Percentiles rank a stretch among this genome's conserved stretches.
Evolutionary conservation across 176 grass and related monocot genomes (phyloP).

Genomic region (Eremochloa ophiuroides): DNA sequence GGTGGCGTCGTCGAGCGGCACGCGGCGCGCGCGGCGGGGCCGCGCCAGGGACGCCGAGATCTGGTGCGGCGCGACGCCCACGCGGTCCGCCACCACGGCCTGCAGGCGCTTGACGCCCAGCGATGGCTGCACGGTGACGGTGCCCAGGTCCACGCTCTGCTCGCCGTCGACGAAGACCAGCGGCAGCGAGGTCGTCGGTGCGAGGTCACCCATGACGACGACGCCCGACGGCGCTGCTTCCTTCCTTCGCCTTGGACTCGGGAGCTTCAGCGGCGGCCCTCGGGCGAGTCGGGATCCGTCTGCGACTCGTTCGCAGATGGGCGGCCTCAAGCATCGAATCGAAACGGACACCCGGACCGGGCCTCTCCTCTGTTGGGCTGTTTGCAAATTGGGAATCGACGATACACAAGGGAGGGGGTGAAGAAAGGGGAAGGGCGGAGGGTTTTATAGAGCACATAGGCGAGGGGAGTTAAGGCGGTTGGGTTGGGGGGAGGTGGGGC

Average conservation of each 20-base stretch:
- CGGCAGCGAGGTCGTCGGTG: slow-evolving; percentile 13
- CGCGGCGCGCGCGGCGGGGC: slow-evolving; percentile 30
- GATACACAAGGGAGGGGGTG: too few relatives aligned
- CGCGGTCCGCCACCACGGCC: slow-evolving; percentile 43
- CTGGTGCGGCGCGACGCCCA: slow-evolving; percentile 56
- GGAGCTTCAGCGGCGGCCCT: background rate
- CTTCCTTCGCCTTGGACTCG: background rate
- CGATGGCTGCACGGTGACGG: slow-evolving; percentile 40
- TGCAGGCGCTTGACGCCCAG: slow-evolving; percentile 46
- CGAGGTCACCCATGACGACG: slow-evolving; percentile 26
- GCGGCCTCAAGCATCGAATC: slow-evolving; percentile 20
- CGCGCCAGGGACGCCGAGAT: slow-evolving; percentile 57
- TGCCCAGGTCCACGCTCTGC: slow-evolving; percentile 63
- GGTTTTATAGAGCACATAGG: slow-evolving; percentile 27
- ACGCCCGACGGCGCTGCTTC: background rate
- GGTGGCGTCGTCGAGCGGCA: slow-evolving; percentile 52
- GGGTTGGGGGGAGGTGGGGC: slow-evolving; percentile 3
- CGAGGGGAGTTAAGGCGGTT: background rate
- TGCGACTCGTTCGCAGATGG: background rate
- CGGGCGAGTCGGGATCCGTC: background rate
- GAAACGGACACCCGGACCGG: background rate
- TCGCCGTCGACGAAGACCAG: slow-evolving; percentile 70
- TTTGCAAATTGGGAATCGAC: background rate
- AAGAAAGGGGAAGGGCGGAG: background rate
- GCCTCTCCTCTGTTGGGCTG: background rate